These are phyloP conservation scores for Fraxinus latifolia DNA, from an alignment of 305 asterid genomes.

Conservation along the genomic window DNA sequence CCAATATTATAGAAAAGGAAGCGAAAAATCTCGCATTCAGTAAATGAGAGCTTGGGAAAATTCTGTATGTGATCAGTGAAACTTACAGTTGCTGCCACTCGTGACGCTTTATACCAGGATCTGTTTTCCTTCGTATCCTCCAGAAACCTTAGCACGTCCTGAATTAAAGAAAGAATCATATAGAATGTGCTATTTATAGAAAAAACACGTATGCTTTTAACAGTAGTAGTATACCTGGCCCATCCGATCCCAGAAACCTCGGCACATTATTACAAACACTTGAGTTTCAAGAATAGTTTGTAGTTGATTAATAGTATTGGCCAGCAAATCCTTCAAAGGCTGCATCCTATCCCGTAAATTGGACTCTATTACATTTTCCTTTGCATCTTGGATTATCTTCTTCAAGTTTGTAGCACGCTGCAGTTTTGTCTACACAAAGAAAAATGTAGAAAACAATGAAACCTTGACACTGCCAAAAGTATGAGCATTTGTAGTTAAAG, in stretches of 20 bases:
- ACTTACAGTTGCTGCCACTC: constrained; percentile 78
- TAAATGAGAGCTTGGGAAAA: neutral
- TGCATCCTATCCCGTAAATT: constrained; percentile 66
- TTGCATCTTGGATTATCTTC: constrained; percentile 75
- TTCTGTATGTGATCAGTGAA: neutral
- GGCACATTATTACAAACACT: constrained; percentile 66
- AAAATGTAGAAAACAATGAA: neutral
- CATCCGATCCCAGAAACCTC: constrained; percentile 96
- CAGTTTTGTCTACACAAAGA: constrained; percentile 55
- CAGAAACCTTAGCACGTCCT: constrained; percentile 77
- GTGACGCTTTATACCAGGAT: constrained; percentile 78
- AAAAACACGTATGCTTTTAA: neutral
- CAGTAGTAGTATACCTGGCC: constrained; percentile 59
- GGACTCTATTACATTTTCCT: constrained; percentile 64
- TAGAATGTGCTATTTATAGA: neutral
- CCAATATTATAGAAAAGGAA: neutral
- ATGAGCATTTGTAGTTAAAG: neutral
- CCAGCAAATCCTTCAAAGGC: constrained; percentile 72
- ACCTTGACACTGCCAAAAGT: neutral
- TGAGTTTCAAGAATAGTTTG: constrained; percentile 65
- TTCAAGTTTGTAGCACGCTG: constrained; percentile 80
- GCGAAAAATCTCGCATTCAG: neutral
- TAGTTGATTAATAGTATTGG: constrained; percentile 51
- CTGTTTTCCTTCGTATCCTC: constrained; percentile 68
- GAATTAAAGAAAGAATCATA: constrained; percentile 18